Percentiles rank a stretch among this genome's conserved stretches.
Conservation (phyloP, 2,329 filamentous ascomycete species). For the Rutstroemia sp. region DNA sequence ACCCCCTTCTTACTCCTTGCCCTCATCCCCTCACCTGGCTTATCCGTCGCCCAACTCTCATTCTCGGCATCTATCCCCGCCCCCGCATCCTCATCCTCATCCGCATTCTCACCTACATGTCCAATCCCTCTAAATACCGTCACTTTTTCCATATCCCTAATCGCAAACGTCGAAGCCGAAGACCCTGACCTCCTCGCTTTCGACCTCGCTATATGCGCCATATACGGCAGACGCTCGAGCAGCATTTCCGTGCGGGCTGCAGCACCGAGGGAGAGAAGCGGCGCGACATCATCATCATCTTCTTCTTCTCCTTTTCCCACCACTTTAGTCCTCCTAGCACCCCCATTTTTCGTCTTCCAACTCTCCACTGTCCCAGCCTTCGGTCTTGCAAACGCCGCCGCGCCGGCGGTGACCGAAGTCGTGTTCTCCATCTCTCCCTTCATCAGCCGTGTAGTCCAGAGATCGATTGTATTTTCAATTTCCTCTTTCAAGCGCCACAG, state of each 20-base stretch:
- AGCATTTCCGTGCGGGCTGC: conserved; percentile 67
- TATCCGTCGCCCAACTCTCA: conserved; percentile 56
- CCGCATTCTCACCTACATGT: conserved; percentile 36
- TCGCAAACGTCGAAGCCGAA: conserved; percentile 23
- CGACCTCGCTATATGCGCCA: conserved; percentile 53
- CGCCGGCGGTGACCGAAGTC: conserved; percentile 37
- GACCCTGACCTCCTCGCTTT: conserved; percentile 15
- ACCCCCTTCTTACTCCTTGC: conserved; percentile 37
- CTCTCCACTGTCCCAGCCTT: conserved; percentile 30
- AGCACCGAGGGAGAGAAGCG: conserved; percentile 49
- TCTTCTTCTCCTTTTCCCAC: conserved; percentile 15
- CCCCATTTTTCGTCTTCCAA: conserved; percentile 24
- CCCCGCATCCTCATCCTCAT: conserved; percentile 33
- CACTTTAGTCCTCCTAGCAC: neutral
- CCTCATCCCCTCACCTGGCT: conserved; percentile 45
- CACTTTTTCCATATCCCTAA: conserved; percentile 33
- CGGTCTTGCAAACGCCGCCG: conserved; percentile 42
- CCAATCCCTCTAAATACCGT: conserved; percentile 30
- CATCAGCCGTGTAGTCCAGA: conserved; percentile 57
- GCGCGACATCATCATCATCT: conserved; percentile 25
- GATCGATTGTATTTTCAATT: conserved; percentile 63
- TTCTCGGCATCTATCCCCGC: conserved; percentile 21
- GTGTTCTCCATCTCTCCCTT: conserved; percentile 39
- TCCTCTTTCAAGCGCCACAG: conserved; percentile 82
- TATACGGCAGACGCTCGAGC: conserved; percentile 81